Evolutionary conservation across 1,139 yeast genomes (phyloP), one percentile per base, ranked within the genome.

Genomic region (Yamadazyma dushanensis): DNA sequence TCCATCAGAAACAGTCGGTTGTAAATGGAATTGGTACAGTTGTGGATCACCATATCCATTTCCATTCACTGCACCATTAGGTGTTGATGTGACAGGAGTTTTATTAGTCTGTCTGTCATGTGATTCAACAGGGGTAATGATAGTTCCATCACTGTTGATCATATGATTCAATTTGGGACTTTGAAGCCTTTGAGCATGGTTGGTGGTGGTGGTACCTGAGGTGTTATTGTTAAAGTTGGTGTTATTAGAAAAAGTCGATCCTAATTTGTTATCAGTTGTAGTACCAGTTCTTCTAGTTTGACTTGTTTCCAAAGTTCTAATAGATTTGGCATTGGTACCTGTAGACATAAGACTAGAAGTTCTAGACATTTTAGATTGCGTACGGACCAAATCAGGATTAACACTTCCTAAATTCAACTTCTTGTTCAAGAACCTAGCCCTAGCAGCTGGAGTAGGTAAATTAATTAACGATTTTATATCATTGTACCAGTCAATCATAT

Each of bases 401-500:
- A 37, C 33, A 19, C 16, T 26, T 27, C 34, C 37, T 31, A 47
- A 40, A 31, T 50, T 49, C 32, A 49, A 45, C 25, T 44, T 53
- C 34, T 54, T 54, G 21, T 45, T 45, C 7, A 59, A 37, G 28
- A 43, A 54, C 34, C 61, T 48, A 16, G 63, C 57, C 45, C 88
- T 65, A 9, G 80, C 66, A 7, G 73, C 58, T 3, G 87, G 82
- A 4, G 75, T 71, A 13, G 79, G 67, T 47, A 83, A 65, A 24
- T 67, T 61, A 7, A 88, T 84, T 51, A 88, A 67, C 29, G 70
- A 69, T 51, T 80, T 80, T 45, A 90, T 70, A 54, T 86, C 95
- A 45, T 76, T 76, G 58, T 77, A 87, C 98, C 98, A 92, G 18
- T 73, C 76, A 53, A 83, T 78, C 90, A 89, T 84, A 32, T 75